Evolutionary conservation across 495 filamentous ascomycete genomes (phyloP).

Genomic region (Immersiella caudata): DNA sequence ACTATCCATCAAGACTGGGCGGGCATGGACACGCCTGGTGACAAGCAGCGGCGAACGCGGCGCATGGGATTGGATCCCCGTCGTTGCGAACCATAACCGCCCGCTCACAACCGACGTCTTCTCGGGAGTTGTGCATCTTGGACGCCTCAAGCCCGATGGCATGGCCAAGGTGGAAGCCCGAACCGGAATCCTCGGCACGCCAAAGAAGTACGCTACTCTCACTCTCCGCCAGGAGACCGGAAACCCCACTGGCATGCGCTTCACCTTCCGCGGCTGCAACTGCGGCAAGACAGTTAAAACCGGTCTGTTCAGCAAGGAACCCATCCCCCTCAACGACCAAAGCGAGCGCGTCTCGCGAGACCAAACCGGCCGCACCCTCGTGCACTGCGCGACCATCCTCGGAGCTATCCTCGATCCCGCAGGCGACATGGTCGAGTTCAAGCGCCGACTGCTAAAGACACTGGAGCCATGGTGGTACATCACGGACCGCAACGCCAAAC

Average conservation of each 20-base stretch:
- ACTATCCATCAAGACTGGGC: slow-evolving; percentile 28
- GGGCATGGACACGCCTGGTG: slow-evolving; percentile 29
- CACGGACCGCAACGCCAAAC: neutral
- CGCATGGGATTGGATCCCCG: slow-evolving; percentile 13
- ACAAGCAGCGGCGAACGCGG: slow-evolving; percentile 24
- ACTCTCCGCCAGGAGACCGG: neutral
- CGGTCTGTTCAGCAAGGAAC: neutral
- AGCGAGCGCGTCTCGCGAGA: neutral
- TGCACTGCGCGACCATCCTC: neutral
- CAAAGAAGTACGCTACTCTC: neutral
- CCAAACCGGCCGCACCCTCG: neutral
- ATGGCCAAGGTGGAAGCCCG: neutral
- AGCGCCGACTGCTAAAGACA: neutral
- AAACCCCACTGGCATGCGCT: neutral
- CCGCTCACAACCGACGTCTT: slow-evolving; percentile 28
- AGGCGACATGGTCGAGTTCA: neutral
- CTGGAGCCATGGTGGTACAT: neutral
- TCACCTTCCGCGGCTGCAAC: neutral
- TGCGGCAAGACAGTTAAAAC: neutral
- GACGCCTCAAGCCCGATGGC: neutral
- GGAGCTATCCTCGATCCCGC: neutral
- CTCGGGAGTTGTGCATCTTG: neutral
- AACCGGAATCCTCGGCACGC: neutral
- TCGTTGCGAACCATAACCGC: slow-evolving; percentile 17
- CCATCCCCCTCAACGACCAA: neutral